Evolutionary conservation across 1,284 basidiomycete genomes (phyloP).

Genomic region (Xerocomus amazonicus): DNA sequence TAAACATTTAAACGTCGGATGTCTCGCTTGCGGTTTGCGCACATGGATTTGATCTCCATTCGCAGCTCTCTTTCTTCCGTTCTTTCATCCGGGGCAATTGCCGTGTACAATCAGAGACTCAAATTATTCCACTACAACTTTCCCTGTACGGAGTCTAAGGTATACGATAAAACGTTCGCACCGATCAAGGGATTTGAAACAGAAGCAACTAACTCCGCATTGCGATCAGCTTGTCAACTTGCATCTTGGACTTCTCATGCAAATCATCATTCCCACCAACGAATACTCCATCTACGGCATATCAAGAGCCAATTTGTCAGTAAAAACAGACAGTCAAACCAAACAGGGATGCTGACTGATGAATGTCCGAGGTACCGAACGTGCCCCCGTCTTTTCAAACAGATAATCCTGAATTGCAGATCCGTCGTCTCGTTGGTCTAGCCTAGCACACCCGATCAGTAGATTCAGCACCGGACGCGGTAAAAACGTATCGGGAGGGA

Average conservation of each 20-base stretch:
- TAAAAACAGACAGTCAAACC: neutral
- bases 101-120: too few relatives aligned
- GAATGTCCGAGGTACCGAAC: conserved; percentile 29
- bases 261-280: conserved; percentile 28
- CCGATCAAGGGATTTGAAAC: too few relatives aligned
- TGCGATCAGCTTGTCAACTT: conserved; percentile 17
- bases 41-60: too few relatives aligned
- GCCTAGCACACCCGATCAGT: conserved; percentile 5
- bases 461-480: too few relatives aligned
- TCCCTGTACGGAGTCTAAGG: neutral
- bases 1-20: too few relatives aligned
- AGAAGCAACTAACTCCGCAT: neutral
- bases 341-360: conserved; percentile 18
- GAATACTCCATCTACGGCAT: conserved; percentile 14
- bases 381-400: conserved; percentile 16
- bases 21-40: too few relatives aligned
- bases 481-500: neutral
- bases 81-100: too few relatives aligned
- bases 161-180: neutral
- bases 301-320: neutral
- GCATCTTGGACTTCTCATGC: conserved; percentile 2
- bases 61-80: neutral
- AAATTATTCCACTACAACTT: neutral
- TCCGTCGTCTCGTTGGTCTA: conserved; percentile 20
- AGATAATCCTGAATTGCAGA: conserved; percentile 25